Evolutionary conservation across 345 rosid genomes (phyloP).

Genomic region (Ceriops decandra): DNA sequence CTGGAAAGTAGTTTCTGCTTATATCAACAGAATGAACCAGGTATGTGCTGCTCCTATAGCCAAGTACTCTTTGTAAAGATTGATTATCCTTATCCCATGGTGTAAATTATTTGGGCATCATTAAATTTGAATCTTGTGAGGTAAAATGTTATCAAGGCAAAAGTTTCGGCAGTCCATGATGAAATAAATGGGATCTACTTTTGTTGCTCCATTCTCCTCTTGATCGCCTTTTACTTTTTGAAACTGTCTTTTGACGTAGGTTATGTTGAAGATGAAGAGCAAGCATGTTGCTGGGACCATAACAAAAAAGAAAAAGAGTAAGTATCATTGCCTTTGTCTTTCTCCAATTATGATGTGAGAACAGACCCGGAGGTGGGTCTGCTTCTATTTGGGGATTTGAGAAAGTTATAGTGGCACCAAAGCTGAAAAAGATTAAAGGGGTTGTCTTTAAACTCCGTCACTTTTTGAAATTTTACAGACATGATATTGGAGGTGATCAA

Average conservation of each 20-base stretch:
- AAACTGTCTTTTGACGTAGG: conserved; percentile 51
- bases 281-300: conserved; percentile 93
- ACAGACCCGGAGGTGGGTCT: conserved; percentile 42
- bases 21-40: conserved; percentile 75
- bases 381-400: conserved; percentile 79
- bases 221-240: conserved; percentile 29
- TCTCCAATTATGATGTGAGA: conserved; percentile 40
- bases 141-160: conserved; percentile 17
- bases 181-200: conserved; percentile 25
- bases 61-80: not conserved
- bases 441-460: conserved; percentile 13
- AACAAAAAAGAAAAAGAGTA: conserved; percentile 98
- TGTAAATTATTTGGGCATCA: conserved; percentile 44
- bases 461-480: conserved; percentile 48
- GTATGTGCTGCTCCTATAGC: conserved; percentile 25
- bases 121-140: conserved; percentile 25
- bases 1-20: conserved; percentile 92
- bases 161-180: conserved; percentile 9
- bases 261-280: conserved; percentile 97
- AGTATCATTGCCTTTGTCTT: conserved; percentile 47
- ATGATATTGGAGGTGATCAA: conserved; percentile 69
- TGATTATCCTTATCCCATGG: conserved; percentile 8
- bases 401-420: conserved; percentile 46
- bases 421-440: conserved; percentile 32
- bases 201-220: conserved; percentile 1